Percentiles rank a stretch among this genome's conserved stretches.
Evolutionary conservation across 2,329 filamentous ascomycete species (phyloP).

Genomic region (Colletotrichum destructivum): DNA sequence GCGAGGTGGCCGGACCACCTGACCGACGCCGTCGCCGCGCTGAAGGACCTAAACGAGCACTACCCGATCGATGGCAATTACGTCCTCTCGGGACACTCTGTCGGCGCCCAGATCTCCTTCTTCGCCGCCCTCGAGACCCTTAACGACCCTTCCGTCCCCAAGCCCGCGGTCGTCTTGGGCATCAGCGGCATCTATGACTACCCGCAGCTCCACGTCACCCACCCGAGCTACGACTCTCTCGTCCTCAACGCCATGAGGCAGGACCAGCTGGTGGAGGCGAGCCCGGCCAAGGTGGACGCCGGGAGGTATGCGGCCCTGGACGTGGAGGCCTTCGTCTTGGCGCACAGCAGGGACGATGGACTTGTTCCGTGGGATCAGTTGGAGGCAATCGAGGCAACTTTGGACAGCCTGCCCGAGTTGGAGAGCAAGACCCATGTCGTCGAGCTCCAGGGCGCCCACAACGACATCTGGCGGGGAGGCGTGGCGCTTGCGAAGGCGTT

Average conservation of each 20-base stretch:
- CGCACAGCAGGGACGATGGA: slow-evolving; percentile 33
- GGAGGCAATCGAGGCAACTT: slow-evolving; percentile 10
- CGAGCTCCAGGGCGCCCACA: slow-evolving; percentile 28
- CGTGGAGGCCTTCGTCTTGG: slow-evolving; percentile 17
- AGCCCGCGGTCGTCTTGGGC: slow-evolving; percentile 68
- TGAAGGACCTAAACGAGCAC: slow-evolving; percentile 28
- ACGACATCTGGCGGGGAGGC: slow-evolving; percentile 27
- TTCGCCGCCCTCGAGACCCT: slow-evolving; percentile 21
- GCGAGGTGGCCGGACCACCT: slow-evolving; percentile 34
- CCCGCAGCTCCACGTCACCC: slow-evolving; percentile 63
- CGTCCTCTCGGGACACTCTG: slow-evolving; percentile 34
- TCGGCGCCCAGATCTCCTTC: slow-evolving; percentile 35
- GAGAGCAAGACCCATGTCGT: slow-evolving; percentile 1
- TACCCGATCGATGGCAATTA: slow-evolving; percentile 24
- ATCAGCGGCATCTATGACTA: slow-evolving; percentile 79
- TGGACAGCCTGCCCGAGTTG: slow-evolving; percentile 2
- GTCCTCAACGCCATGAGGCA: slow-evolving; percentile 73
- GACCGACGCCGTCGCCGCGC: slow-evolving; percentile 20
- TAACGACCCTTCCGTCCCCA: slow-evolving; percentile 11
- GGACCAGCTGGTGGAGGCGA: slow-evolving; percentile 60
- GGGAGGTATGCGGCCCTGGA: slow-evolving; percentile 5
- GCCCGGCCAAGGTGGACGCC: slow-evolving; percentile 63
- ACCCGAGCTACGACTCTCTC: slow-evolving; percentile 70
- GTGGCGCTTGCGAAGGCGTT: slow-evolving; percentile 27
- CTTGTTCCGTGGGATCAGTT: slow-evolving; percentile 32